A percentile compares a stretch with the other conserved stretches of the same genome.
Evolutionary conservation across 768 basidiomycete species (phyloP).

Genomic region (Pulveroboletus sp.): DNA sequence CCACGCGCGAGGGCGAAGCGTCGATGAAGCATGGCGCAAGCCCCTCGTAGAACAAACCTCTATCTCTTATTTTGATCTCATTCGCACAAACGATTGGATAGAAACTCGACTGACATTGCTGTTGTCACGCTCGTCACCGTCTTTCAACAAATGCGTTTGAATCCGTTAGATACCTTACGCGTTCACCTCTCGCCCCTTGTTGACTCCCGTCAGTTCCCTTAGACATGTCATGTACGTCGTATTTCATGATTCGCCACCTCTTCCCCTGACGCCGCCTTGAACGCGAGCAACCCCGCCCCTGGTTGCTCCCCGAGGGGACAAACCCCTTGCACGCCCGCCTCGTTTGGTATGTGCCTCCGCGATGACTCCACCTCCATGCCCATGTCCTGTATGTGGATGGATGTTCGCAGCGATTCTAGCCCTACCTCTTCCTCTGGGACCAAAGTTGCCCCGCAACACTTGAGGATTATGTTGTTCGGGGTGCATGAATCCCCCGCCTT

Average conservation of each 20-base stretch:
- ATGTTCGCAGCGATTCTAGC: constrained; percentile 25
- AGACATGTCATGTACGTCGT: background rate
- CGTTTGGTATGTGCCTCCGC: background rate
- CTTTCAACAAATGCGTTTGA: background rate
- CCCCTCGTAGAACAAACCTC: background rate
- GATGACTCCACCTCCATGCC: constrained; percentile 3
- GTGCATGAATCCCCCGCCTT: constrained; percentile 47
- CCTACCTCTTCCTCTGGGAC: constrained; percentile 31
- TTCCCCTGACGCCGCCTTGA: constrained; percentile 8
- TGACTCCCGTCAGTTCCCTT: background rate
- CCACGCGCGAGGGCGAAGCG: too few relatives aligned
- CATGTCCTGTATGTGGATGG: constrained; percentile 12
- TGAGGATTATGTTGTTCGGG: constrained; percentile 32
- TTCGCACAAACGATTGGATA: background rate
- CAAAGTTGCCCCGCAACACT: constrained; percentile 26
- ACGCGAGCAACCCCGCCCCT: constrained; percentile 9
- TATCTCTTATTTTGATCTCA: background rate
- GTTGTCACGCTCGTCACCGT: too few relatives aligned
- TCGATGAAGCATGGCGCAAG: too few relatives aligned
- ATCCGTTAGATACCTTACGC: background rate
- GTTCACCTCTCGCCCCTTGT: background rate
- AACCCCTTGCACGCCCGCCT: constrained; percentile 10
- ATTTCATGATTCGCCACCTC: constrained; percentile 11
- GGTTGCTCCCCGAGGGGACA: constrained; percentile 10
- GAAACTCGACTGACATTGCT: too few relatives aligned